phyloP scores from a whole-genome alignment of 2,329 filamentous ascomycete genomes.

The Bertia moriformis region DNA sequence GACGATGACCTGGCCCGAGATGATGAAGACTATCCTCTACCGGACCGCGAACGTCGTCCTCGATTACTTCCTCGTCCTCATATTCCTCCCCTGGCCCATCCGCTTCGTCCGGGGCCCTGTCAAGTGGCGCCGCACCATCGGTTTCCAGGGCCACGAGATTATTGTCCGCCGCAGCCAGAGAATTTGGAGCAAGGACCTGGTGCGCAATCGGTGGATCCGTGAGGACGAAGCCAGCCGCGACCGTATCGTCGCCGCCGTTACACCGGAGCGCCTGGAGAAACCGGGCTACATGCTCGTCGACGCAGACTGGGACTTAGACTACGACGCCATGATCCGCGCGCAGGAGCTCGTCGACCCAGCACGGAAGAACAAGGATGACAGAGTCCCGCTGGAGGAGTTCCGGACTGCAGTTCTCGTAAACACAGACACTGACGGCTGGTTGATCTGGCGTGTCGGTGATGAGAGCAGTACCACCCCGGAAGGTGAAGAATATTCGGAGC shows the following conservation, averaged over 20 bases:
- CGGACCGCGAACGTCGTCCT: neutral
- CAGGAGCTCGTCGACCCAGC: neutral
- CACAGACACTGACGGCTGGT: neutral
- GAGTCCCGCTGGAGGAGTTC: neutral
- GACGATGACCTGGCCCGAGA: neutral
- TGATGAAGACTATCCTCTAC: neutral
- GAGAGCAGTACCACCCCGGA: neutral
- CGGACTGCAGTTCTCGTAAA: neutral
- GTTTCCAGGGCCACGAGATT: neutral
- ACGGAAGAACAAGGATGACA: neutral
- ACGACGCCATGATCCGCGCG: neutral
- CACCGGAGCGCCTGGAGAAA: neutral
- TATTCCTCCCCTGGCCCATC: neutral
- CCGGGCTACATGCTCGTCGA: constrained; percentile 1
- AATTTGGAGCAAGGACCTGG: neutral
- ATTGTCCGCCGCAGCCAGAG: neutral
- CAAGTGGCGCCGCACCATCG: neutral
- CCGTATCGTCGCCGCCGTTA: neutral
- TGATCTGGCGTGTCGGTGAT: constrained; percentile 1
- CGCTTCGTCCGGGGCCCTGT: neutral
- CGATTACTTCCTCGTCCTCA: neutral
- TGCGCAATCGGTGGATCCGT: neutral
- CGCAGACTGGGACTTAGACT: constrained; percentile 1
- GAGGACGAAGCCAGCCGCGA: neutral
- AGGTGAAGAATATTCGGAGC: neutral